Evolutionary conservation across 2,329 filamentous ascomycete species (phyloP).

Genomic region (Xylaria sp.): DNA sequence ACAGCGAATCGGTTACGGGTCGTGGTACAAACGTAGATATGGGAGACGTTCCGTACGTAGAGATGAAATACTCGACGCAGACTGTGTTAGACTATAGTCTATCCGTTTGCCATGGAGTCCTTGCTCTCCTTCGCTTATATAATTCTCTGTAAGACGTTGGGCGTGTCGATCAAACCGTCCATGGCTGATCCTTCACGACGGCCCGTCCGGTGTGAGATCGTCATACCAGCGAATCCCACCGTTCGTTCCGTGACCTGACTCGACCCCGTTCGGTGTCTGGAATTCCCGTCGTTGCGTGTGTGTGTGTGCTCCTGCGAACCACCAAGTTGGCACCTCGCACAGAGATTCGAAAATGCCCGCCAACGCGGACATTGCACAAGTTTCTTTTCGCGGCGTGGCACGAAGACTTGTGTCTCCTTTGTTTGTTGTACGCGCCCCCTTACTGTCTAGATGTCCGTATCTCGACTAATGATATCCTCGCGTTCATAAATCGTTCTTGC

Average conservation of each 20-base stretch:
- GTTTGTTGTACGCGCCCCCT: conserved; percentile 7
- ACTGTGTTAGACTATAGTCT: not conserved
- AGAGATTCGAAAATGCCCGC: conserved; percentile 15
- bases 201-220: no score
- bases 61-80: not conserved
- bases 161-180: no score
- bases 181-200: no score
- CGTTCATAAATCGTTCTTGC: not conserved
- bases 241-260: no score
- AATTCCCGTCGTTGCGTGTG: no score
- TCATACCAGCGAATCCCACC: no score
- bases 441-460: conserved; percentile 5
- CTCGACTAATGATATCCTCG: conserved; percentile 11
- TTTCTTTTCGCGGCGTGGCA: conserved; percentile 5
- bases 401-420: conserved; percentile 1
- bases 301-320: conserved; percentile 6
- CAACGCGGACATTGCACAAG: conserved; percentile 3
- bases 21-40: conserved; percentile 4
- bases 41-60: not conserved
- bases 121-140: not conserved
- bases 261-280: no score
- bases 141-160: not conserved
- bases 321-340: conserved; percentile 16
- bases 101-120: not conserved
- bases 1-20: not conserved